These are phyloP conservation scores for Sporothrix euskadiensis DNA, from an alignment of 2,329 filamentous ascomycete genomes.

Conservation along the genomic window DNA sequence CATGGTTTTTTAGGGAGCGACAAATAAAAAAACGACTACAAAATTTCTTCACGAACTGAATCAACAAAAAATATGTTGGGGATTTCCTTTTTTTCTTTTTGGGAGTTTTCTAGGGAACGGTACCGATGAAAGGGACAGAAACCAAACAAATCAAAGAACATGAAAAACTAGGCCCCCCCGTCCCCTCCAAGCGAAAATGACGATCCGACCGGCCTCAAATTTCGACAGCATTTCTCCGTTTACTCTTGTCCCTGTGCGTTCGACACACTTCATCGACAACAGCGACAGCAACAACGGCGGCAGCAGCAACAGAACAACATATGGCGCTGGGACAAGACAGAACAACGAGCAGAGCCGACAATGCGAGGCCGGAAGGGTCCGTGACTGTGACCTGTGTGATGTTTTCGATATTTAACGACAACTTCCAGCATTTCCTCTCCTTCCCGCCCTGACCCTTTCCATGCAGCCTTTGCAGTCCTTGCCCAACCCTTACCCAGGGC, in stretches of 20 bases:
- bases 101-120: constrained; percentile 31
- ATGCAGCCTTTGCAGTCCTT: background rate
- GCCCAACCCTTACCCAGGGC: constrained; percentile 3
- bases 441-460: background rate
- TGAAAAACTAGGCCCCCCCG: constrained; percentile 8
- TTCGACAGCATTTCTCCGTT: background rate
- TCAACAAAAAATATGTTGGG: constrained; percentile 24
- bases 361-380: constrained; percentile 20
- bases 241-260: background rate
- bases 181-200: background rate
- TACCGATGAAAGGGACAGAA: constrained; percentile 24
- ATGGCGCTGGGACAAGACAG: background rate
- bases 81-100: constrained; percentile 24
- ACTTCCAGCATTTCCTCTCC: background rate
- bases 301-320: background rate
- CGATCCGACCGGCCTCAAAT: background rate
- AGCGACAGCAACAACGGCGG: background rate
- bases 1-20: constrained; percentile 15
- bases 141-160: constrained; percentile 22
- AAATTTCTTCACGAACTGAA: constrained; percentile 5
- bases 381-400: constrained; percentile 17
- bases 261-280: no score
- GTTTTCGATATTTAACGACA: background rate
- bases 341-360: constrained; percentile 10
- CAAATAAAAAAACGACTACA: constrained; percentile 20